Evolutionary conservation across 2,329 filamentous ascomycete species (phyloP), one percentile per base, ranked within the genome.

Genomic region (Cytospora chrysosperma): DNA sequence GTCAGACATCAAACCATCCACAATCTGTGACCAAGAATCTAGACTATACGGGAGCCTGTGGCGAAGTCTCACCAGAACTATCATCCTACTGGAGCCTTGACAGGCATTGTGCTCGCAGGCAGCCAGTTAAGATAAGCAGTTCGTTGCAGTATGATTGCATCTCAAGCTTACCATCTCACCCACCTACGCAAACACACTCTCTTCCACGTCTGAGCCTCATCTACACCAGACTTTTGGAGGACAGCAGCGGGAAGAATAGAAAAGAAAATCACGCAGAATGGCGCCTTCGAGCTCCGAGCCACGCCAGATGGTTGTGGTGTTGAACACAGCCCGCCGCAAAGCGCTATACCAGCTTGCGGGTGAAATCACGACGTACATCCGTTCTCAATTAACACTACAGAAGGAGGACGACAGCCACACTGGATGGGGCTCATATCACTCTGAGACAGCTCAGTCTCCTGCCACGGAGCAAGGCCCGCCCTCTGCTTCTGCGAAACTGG

Each of bases 291-390:
- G 79, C 61, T 78, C 77, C 40, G 83, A 85, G 66, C 83, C 83
- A 56, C 80, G 82, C 64, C 82, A 84, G 68, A 73, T 86, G 60
- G 78, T 83, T 73, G 79, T 86, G 59, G 77, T 82, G 28, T 77
- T 87, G 49, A 82, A 85, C 67, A 76, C 77, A 30, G 79, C 81
- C 30, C 78, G 80, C 52, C 81, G 84, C 54, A 78, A 78, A 66
- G 82, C 79, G 2, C 78, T 85, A 34, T 79, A 82, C 62, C 74
- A 74, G 55, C 79, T 87, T 24, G 75, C 84, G 27, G 73, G 76
- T 54, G 79, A 84, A 47, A 83, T 86, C 70, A 79, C 77, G n/a
- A 71, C 72, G n/a, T 79, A 81, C 64, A 86, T 87, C 82, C 79
- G 80, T 52, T 76, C 77, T 2, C 78, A 85, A 66, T 71, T 86